These are phyloP conservation scores for Cunninghamia lanceolata DNA, from an alignment of 75 land plant genomes.

Conservation along the genomic window DNA sequence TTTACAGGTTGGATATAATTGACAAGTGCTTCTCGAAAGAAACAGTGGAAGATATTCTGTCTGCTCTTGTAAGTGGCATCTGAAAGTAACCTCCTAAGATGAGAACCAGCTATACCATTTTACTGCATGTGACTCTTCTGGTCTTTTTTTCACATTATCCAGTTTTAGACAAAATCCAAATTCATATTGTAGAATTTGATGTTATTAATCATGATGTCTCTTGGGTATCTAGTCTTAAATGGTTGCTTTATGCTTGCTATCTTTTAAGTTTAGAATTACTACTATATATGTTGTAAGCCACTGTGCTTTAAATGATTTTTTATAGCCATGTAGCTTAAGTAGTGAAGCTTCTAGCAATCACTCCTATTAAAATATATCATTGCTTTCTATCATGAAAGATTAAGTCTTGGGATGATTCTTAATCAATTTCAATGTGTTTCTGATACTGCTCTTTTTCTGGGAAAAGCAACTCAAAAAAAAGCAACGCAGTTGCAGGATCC, in stretches of 20 bases:
- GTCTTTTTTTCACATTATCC: neutral
- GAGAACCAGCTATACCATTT: neutral
- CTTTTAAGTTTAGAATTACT: neutral
- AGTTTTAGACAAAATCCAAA: neutral
- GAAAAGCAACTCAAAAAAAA: neutral
- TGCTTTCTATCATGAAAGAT: neutral
- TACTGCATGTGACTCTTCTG: neutral
- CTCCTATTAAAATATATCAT: neutral
- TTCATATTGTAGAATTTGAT: neutral
- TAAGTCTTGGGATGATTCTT: neutral
- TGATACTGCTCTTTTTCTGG: neutral
- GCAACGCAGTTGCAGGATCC: neutral
- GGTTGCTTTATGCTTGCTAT: neutral
- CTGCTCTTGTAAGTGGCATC: constrained; percentile 48
- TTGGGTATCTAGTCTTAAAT: neutral
- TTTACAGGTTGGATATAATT: constrained; percentile 52
- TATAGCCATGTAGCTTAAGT: neutral
- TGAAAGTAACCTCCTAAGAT: neutral
- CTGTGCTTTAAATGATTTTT: neutral
- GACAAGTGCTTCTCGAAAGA: constrained; percentile 64
- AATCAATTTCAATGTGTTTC: neutral
- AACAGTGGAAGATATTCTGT: constrained; percentile 75
- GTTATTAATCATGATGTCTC: neutral
- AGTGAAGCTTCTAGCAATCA: neutral
- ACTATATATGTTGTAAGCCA: neutral